Conservation (phyloP, 2,329 filamentous ascomycete genomes). For the Aspergillus sp. region DNA sequence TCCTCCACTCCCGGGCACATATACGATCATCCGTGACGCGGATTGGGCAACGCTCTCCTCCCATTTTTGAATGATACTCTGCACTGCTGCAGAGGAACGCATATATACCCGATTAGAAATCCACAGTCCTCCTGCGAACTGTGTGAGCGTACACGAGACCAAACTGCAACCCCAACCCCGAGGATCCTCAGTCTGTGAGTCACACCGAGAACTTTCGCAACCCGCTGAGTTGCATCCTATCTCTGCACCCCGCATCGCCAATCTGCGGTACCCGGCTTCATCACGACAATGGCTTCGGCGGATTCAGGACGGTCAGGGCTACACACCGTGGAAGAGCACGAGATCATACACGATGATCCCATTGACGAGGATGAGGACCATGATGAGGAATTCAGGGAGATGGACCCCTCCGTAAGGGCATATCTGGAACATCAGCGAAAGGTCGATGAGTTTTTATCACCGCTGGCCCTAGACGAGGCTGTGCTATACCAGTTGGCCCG, state of each 20-base stretch:
- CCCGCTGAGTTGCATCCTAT: constrained; percentile 7
- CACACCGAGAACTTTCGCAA: constrained; percentile 10
- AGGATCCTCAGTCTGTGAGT: constrained; percentile 7
- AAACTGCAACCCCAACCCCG: not conserved
- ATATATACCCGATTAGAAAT: constrained; percentile 11
- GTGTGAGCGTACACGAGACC: constrained; percentile 6
- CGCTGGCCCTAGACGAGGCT: constrained; percentile 42
- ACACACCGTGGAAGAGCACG: constrained; percentile 29
- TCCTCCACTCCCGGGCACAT: constrained; percentile 10
- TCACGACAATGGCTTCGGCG: constrained; percentile 25
- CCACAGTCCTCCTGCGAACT: not conserved
- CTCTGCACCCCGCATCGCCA: constrained; percentile 8
- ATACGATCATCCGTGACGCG: constrained; percentile 6
- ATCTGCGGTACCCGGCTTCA: not conserved
- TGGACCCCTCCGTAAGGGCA: constrained; percentile 30
- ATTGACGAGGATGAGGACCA: constrained; percentile 38
- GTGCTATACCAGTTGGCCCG: constrained; percentile 47
- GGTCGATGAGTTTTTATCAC: constrained; percentile 43
- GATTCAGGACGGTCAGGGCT: constrained; percentile 23
- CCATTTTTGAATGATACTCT: constrained; percentile 11
- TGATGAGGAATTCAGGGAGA: constrained; percentile 29
- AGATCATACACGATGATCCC: constrained; percentile 27
- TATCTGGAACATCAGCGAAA: constrained; percentile 32
- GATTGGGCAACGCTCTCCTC: constrained; percentile 8
- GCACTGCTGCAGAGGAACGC: constrained; percentile 4